Percentiles rank a stretch among this genome's conserved stretches.
Evolutionary conservation across 2,329 filamentous ascomycete species (phyloP).

Genomic region (Nemania diffusa): DNA sequence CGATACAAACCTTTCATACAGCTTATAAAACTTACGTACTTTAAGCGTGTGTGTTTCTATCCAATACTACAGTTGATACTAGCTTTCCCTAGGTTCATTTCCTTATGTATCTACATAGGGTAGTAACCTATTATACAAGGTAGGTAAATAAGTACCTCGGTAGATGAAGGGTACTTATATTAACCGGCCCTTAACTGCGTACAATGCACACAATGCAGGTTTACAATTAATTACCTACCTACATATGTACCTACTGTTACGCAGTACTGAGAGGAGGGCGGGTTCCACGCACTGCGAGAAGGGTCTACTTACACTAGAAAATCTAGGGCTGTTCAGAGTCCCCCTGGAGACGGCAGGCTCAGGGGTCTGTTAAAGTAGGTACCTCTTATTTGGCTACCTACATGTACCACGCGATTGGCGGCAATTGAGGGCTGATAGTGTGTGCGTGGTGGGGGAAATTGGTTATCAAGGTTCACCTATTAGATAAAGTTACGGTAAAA

Average conservation of each 20-base stretch:
- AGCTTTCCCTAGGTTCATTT: too few species aligned
- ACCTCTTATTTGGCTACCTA: not conserved
- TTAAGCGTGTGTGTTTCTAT: too few species aligned
- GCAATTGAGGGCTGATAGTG: not conserved
- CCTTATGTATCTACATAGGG: too few species aligned
- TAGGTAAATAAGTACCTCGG: too few species aligned
- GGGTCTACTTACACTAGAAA: not conserved
- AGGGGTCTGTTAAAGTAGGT: not conserved
- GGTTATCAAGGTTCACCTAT: conserved; percentile 2
- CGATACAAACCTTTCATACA: not conserved
- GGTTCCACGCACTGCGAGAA: conserved; percentile 17
- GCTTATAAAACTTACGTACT: too few species aligned
- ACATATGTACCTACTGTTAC: not conserved
- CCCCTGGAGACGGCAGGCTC: not conserved
- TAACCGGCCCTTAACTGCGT: too few species aligned
- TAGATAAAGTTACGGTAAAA: not conserved
- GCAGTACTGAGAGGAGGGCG: not conserved
- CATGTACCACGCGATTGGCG: not conserved
- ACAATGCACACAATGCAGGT: too few species aligned
- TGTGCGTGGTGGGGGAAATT: not conserved
- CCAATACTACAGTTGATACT: too few species aligned
- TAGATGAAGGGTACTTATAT: too few species aligned
- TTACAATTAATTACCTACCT: too few species aligned
- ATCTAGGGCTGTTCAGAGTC: conserved; percentile 17
- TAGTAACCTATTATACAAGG: too few species aligned